A percentile compares a stretch with the other conserved stretches of the same genome.
Evolutionary conservation across 192 early-diverging fungal species (phyloP).

Genomic region (Coemansia erecta): DNA sequence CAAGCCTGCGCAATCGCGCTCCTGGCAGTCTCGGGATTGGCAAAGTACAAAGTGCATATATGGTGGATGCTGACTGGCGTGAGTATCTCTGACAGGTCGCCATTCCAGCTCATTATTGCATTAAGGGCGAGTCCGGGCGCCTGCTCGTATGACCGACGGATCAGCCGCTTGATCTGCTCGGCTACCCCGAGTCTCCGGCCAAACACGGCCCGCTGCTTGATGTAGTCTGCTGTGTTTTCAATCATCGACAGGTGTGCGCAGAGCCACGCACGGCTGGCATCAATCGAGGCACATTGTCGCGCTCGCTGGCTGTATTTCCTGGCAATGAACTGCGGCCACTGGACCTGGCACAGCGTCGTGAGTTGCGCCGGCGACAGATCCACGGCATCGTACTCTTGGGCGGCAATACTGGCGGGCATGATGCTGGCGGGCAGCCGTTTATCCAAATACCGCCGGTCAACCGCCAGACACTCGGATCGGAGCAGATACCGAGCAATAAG

Average conservation of each 20-base stretch:
- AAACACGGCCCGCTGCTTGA: constrained; percentile 21
- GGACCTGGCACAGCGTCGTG: constrained; percentile 26
- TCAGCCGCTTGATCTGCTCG: constrained; percentile 18
- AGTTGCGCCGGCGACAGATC: constrained; percentile 23
- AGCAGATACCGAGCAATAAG: constrained; percentile 20
- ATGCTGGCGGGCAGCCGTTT: no score
- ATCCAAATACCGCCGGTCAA: background rate
- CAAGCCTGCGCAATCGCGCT: constrained; percentile 27
- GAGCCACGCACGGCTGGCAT: constrained; percentile 27
- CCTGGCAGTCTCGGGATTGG: constrained; percentile 6
- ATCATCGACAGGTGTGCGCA: constrained; percentile 20
- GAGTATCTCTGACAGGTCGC: constrained; percentile 16
- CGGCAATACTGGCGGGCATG: no score
- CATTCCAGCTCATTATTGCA: constrained; percentile 35
- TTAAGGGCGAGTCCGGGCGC: constrained; percentile 42
- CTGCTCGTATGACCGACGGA: constrained; percentile 23
- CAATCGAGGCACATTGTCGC: background rate
- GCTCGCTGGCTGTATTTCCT: constrained; percentile 16
- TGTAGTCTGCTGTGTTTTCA: constrained; percentile 17
- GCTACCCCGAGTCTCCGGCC: constrained; percentile 8
- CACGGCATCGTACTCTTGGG: background rate
- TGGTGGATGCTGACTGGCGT: constrained; percentile 1
- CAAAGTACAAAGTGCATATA: constrained; percentile 18
- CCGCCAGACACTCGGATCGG: constrained; percentile 1
- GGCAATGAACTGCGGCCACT: constrained; percentile 36